phyloP scores from a whole-genome alignment of 2,329 filamentous ascomycete genomes.

The Beauveria brongniartii region DNA sequence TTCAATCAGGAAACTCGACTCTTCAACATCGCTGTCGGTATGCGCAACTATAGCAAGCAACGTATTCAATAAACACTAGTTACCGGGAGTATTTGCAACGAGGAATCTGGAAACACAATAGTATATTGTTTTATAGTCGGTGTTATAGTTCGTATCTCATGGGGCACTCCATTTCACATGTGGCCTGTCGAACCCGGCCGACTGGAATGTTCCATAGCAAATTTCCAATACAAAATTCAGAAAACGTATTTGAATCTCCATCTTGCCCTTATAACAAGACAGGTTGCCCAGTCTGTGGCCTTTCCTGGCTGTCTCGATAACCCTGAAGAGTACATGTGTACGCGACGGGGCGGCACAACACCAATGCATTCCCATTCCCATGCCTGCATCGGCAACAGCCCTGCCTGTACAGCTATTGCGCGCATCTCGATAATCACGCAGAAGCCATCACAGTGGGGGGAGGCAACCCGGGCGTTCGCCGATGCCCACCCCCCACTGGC shows the following conservation, averaged over 20 bases:
- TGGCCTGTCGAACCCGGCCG: neutral
- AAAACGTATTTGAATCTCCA: slow-evolving; percentile 5
- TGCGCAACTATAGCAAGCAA: too few species aligned
- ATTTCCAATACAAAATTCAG: neutral
- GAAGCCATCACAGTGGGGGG: slow-evolving; percentile 5
- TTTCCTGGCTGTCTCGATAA: neutral
- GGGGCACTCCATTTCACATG: neutral
- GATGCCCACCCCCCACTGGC: neutral
- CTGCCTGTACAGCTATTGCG: neutral
- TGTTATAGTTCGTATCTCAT: neutral
- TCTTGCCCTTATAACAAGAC: neutral
- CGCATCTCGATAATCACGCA: slow-evolving; percentile 6
- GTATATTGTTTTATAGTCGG: neutral
- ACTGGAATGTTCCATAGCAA: neutral
- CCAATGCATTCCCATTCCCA: neutral
- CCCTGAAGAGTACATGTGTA: neutral
- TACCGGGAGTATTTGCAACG: too few species aligned
- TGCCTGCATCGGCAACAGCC: slow-evolving; percentile 5
- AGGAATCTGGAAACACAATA: too few species aligned
- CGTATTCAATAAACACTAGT: too few species aligned
- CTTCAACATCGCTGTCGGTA: too few species aligned
- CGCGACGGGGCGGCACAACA: neutral
- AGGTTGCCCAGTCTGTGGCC: neutral
- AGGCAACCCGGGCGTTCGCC: neutral
- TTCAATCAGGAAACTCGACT: too few species aligned